Conservation (phyloP, 2,329 filamentous ascomycete species). For the Penicillium sclerotigenum region DNA sequence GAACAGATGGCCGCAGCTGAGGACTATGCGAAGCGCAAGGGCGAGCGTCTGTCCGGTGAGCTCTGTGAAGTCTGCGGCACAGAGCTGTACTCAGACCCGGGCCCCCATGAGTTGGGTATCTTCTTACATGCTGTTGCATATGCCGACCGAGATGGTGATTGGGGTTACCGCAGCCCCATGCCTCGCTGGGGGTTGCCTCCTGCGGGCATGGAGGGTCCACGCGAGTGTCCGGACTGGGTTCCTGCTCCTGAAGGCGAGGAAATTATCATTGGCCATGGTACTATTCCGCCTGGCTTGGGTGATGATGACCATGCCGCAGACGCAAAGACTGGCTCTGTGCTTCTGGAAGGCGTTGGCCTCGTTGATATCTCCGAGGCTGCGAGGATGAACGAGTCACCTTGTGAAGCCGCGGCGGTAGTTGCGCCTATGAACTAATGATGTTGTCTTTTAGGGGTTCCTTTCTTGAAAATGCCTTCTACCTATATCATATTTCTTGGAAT, state of each 20-base stretch:
- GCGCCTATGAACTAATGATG: background rate
- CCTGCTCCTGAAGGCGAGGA: conserved; percentile 38
- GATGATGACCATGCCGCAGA: conserved; percentile 20
- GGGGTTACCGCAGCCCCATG: conserved; percentile 82
- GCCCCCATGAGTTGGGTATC: conserved; percentile 81
- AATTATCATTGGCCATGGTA: conserved; percentile 38
- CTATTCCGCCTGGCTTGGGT: conserved; percentile 27
- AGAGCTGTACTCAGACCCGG: conserved; percentile 88
- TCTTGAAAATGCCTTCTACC: conserved; percentile 4
- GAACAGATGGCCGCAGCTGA: conserved; percentile 79
- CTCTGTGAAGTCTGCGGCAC: conserved; percentile 79
- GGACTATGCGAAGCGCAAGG: conserved; percentile 82
- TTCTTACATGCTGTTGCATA: conserved; percentile 93
- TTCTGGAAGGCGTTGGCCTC: conserved; percentile 36
- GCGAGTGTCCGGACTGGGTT: conserved; percentile 55
- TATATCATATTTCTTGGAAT: background rate
- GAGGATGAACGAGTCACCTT: background rate
- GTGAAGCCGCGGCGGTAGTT: background rate
- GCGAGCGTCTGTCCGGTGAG: conserved; percentile 88
- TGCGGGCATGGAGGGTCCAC: conserved; percentile 66
- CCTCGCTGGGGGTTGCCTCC: conserved; percentile 87
- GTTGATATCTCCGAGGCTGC: conserved; percentile 30
- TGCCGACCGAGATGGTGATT: conserved; percentile 74
- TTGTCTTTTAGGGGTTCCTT: background rate
- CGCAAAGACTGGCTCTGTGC: conserved; percentile 24